Conservation (phyloP, 441 rosid species). For the Populus trichocarpa region DNA sequence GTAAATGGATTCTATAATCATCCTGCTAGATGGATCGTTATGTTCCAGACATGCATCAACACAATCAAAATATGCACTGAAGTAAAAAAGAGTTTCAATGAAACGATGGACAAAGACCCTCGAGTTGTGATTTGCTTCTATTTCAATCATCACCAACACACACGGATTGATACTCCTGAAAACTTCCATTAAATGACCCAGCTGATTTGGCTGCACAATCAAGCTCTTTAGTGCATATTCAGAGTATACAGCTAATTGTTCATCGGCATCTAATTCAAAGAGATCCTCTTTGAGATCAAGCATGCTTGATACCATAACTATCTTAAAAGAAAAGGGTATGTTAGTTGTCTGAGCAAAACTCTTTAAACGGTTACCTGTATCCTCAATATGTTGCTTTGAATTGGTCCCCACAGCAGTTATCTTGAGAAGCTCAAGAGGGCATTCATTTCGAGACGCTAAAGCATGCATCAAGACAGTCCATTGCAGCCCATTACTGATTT, state of each 20-base stretch:
- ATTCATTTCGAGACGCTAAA: slow-evolving; percentile 23
- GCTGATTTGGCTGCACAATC: slow-evolving; percentile 27
- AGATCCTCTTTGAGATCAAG: slow-evolving; percentile 35
- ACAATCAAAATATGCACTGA: slow-evolving; percentile 53
- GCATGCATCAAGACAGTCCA: slow-evolving; percentile 57
- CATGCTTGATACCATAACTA: slow-evolving; percentile 39
- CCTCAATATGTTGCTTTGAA: slow-evolving; percentile 23
- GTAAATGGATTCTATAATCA: slow-evolving; percentile 7
- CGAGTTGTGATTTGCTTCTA: slow-evolving; percentile 39
- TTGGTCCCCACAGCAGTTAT: slow-evolving; percentile 39
- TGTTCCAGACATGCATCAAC: slow-evolving; percentile 27
- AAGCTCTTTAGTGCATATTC: slow-evolving; percentile 15
- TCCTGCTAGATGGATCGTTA: slow-evolving; percentile 10
- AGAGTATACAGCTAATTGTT: slow-evolving; percentile 33
- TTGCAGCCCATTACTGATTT: slow-evolving; percentile 40
- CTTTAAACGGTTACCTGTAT: slow-evolving; percentile 36
- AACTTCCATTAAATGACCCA: slow-evolving; percentile 42
- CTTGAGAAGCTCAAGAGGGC: slow-evolving; percentile 35
- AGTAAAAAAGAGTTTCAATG: slow-evolving; percentile 43
- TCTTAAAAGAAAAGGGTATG: slow-evolving; percentile 40
- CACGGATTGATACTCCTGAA: slow-evolving; percentile 36
- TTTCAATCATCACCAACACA: slow-evolving; percentile 41
- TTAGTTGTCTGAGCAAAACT: slow-evolving; percentile 36
- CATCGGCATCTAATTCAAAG: slow-evolving; percentile 31
- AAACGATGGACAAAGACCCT: slow-evolving; percentile 41